These are phyloP conservation scores for Pseudonectria foliicola DNA, from an alignment of 2,329 filamentous ascomycete genomes.

Conservation along the genomic window DNA sequence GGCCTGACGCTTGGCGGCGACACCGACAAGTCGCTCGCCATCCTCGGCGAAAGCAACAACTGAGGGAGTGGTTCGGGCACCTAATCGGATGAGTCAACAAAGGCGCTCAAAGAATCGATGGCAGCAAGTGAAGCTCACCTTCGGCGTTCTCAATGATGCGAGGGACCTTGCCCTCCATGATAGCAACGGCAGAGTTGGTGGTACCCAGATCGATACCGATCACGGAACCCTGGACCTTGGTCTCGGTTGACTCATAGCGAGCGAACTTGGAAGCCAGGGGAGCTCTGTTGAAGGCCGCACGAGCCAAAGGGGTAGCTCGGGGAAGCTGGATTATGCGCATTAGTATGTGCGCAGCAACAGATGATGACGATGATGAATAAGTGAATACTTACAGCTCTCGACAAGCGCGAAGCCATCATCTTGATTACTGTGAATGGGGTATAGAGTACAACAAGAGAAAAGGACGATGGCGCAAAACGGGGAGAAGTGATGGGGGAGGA, in stretches of 20 bases:
- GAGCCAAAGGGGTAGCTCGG: constrained; percentile 63
- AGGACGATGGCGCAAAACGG: constrained; percentile 26
- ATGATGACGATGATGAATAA: constrained; percentile 4
- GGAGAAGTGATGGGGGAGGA: constrained; percentile 23
- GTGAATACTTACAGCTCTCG: constrained; percentile 61
- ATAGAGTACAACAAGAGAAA: constrained; percentile 29
- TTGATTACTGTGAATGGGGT: constrained; percentile 35
- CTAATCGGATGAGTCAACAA: constrained; percentile 12
- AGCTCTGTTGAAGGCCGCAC: constrained; percentile 60
- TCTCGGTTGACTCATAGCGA: constrained; percentile 63
- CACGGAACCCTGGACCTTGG: constrained; percentile 88
- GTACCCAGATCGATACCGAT: constrained; percentile 98
- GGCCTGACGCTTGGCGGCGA: constrained; percentile 94
- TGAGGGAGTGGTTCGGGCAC: constrained; percentile 51
- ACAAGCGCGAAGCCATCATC: constrained; percentile 67
- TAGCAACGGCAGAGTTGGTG: constrained; percentile 93
- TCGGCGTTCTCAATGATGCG: constrained; percentile 98
- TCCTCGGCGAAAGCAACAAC: constrained; percentile 94
- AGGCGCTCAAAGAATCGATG: constrained; percentile 5
- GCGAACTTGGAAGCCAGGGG: constrained; percentile 67
- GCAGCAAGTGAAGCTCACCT: constrained; percentile 45
- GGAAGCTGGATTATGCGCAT: constrained; percentile 53
- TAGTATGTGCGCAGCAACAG: constrained; percentile 5
- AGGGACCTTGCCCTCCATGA: constrained; percentile 95
- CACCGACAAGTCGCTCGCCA: constrained; percentile 92